phyloP scores from a whole-genome alignment of 192 early-diverging fungal genomes.

The Oehlia diaphana region DNA sequence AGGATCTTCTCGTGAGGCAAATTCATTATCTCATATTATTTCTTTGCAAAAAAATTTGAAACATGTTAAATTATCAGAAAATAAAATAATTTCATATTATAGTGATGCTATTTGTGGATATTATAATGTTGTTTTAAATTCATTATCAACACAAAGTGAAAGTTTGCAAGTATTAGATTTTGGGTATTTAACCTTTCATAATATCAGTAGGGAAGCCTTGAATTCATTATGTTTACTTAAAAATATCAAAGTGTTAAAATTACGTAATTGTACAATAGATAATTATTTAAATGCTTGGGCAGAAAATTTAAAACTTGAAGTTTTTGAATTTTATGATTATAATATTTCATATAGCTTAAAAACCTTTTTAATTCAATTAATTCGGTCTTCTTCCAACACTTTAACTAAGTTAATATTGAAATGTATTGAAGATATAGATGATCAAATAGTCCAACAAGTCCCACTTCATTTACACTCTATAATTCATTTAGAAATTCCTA shows the following conservation, averaged over 20 bases:
- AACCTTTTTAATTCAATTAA: not conserved
- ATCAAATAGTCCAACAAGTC: not conserved
- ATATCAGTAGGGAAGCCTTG: not conserved
- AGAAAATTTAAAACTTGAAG: not conserved
- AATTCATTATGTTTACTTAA: not conserved
- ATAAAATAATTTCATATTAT: no score
- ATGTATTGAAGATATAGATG: not conserved
- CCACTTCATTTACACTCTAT: not conserved
- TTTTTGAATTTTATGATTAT: not conserved
- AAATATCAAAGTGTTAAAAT: not conserved
- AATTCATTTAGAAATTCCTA: not conserved
- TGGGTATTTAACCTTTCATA: not conserved
- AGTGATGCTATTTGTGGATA: not conserved
- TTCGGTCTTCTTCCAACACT: not conserved
- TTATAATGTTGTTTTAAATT: not conserved
- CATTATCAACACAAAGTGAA: not conserved
- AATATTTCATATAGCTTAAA: not conserved
- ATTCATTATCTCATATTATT: not conserved
- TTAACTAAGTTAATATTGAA: not conserved
- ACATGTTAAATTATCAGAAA: not conserved
- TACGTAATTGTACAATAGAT: not conserved
- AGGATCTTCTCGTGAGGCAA: not conserved
- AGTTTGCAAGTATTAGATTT: not conserved
- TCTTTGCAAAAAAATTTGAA: not conserved
- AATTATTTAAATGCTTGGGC: not conserved